Conservation (phyloP, 2,329 filamentous ascomycete species). For the Neopestalotiopsis sp. region DNA sequence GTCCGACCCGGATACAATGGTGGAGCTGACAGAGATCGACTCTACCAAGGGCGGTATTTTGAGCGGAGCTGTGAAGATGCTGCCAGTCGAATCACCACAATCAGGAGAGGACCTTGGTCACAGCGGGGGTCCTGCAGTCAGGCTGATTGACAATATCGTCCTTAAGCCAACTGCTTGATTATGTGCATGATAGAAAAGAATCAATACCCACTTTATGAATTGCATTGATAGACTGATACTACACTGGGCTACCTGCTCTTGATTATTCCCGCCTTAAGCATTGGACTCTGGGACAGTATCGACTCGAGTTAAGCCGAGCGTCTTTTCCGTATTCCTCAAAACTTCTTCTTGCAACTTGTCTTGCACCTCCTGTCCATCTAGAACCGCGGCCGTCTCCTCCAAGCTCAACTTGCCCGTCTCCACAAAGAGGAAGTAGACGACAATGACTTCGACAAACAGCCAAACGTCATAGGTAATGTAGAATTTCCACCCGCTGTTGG, state of each 20-base stretch:
- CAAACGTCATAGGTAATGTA: conserved; percentile 32
- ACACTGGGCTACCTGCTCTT: not conserved
- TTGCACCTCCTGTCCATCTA: conserved; percentile 36
- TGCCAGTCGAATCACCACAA: conserved; percentile 74
- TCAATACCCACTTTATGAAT: conserved; percentile 11
- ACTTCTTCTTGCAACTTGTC: conserved; percentile 22
- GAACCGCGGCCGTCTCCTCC: conserved; percentile 38
- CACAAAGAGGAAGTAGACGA: conserved; percentile 42
- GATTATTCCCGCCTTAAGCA: not conserved
- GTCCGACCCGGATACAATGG: conserved; percentile 82
- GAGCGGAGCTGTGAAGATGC: conserved; percentile 90
- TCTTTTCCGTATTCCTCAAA: conserved; percentile 23
- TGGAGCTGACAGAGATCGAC: conserved; percentile 78
- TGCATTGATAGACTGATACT: not conserved
- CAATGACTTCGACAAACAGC: conserved; percentile 25
- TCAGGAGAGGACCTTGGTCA: conserved; percentile 78
- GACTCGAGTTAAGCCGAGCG: conserved; percentile 16
- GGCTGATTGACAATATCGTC: conserved; percentile 94
- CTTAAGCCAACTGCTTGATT: conserved; percentile 49
- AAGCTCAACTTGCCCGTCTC: conserved; percentile 47
- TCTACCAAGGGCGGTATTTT: conserved; percentile 76
- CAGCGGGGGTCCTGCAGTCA: conserved; percentile 74
- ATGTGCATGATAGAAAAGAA: conserved; percentile 22
- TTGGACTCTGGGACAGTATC: not conserved
- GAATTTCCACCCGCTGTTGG: conserved; percentile 28